Conservation (phyloP, 1,139 yeast species). For the Pichia sp. region DNA sequence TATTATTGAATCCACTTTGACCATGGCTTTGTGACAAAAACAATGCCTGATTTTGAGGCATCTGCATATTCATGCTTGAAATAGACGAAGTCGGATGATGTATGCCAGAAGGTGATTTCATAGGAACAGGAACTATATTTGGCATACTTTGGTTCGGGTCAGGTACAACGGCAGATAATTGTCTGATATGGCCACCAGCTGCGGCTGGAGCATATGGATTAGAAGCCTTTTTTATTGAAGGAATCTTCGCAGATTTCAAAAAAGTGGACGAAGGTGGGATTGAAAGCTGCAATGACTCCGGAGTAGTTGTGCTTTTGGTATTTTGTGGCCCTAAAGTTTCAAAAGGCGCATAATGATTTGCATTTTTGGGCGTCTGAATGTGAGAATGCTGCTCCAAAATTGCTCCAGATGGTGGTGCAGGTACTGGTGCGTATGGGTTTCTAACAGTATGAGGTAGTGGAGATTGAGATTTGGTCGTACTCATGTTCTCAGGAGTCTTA, state of each 20-base stretch:
- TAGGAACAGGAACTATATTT: conserved; percentile 23
- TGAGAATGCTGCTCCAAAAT: background rate
- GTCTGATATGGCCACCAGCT: conserved; percentile 24
- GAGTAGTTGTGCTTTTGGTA: background rate
- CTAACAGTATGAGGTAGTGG: background rate
- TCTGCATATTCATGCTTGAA: conserved; percentile 1
- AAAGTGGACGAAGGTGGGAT: background rate
- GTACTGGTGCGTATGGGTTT: background rate
- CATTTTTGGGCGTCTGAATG: background rate
- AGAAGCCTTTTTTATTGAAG: conserved; percentile 10
- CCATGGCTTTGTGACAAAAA: background rate
- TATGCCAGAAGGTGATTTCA: conserved; percentile 15
- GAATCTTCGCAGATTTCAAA: background rate
- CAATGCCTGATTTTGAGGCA: background rate
- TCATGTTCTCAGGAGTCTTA: background rate
- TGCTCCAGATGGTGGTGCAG: background rate
- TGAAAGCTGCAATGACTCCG: background rate
- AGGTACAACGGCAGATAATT: conserved; percentile 14
- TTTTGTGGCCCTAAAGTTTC: background rate
- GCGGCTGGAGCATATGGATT: conserved; percentile 26
- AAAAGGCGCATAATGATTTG: conserved; percentile 16
- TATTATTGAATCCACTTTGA: background rate
- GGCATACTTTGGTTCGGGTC: conserved; percentile 15
- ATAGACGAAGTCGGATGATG: conserved; percentile 5
- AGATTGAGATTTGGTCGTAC: too few species aligned